Percentiles rank a stretch among this genome's conserved stretches.
Conservation (phyloP, 176 grass and related monocot genomes). For the Otatea glauca region DNA sequence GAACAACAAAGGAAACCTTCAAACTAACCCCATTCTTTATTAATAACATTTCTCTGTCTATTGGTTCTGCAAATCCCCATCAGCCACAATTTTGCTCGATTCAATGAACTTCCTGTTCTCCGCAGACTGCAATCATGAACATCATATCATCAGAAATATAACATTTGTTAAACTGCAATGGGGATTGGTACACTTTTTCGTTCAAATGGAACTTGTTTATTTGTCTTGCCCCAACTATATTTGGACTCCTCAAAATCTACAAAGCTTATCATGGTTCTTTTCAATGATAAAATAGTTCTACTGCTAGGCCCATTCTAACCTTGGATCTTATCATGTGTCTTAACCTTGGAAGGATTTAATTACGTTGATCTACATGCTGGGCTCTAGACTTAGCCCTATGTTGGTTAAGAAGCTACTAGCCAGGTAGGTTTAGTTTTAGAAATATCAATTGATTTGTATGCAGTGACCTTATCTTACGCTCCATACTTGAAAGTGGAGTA, state of each 20-base stretch:
- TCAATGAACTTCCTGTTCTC: not conserved
- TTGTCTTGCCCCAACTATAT: not conserved
- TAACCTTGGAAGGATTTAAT: constrained; percentile 10
- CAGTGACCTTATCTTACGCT: constrained; percentile 10
- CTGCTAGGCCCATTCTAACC: not conserved
- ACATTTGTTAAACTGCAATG: not conserved
- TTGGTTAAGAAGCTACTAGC: not conserved
- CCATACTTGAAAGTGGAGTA: not conserved
- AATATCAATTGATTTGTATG: constrained; percentile 26
- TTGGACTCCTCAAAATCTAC: not conserved
- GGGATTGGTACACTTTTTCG: not conserved
- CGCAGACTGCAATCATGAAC: not conserved
- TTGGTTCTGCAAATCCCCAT: not conserved
- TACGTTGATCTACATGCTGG: not conserved
- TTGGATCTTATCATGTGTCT: constrained; percentile 1
- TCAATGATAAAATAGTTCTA: not conserved
- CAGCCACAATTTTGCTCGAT: not conserved
- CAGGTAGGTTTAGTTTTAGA: constrained; percentile 4
- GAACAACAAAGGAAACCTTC: not conserved
- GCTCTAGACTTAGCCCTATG: not conserved
- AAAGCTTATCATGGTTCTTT: not conserved
- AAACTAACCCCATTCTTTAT: not conserved
- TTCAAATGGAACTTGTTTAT: constrained; percentile 4
- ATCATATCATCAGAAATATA: not conserved
- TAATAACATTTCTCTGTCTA: not conserved